A percentile compares a stretch with the other conserved stretches of the same genome.
Conservation (phyloP, 2,329 filamentous ascomycete genomes). For the Xylaria sp. region DNA sequence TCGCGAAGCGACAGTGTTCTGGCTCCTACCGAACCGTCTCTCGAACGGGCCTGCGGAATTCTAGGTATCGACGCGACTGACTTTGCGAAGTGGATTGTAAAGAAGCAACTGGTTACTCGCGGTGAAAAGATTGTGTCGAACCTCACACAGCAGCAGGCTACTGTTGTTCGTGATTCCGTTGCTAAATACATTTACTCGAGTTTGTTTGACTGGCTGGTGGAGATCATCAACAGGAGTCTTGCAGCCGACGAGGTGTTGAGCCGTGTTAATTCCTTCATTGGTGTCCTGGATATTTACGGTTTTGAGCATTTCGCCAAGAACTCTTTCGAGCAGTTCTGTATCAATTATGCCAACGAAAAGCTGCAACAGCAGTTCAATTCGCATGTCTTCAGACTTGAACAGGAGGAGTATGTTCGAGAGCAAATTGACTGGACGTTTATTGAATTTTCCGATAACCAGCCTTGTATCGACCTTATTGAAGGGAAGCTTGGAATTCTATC, state of each 20-base stretch:
- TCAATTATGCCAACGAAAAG: conserved; percentile 99
- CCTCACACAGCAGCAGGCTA: conserved; percentile 89
- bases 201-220: conserved; percentile 98
- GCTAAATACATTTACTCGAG: conserved; percentile 99
- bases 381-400: conserved; percentile 98
- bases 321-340: conserved; percentile 99
- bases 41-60: conserved; percentile 83
- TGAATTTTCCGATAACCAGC: conserved; percentile 98
- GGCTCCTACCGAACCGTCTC: conserved; percentile 79
- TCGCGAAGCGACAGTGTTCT: conserved; percentile 89
- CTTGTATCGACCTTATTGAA: conserved; percentile 98
- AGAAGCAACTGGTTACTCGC: conserved; percentile 96
- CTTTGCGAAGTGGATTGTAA: conserved; percentile 98
- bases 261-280: conserved; percentile 90
- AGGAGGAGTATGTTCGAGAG: conserved; percentile 96
- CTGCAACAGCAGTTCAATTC: conserved; percentile 99
- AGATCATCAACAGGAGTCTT: conserved; percentile 90
- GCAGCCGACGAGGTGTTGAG: conserved; percentile 88
- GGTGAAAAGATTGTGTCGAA: conserved; percentile 98
- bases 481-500: conserved; percentile 94
- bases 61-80: conserved; percentile 86
- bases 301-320: conserved; percentile 99
- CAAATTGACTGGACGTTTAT: conserved; percentile 99
- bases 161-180: conserved; percentile 95
- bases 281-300: conserved; percentile 98